Evolutionary conservation across 1,139 yeast genomes (phyloP).

Genomic region (Wickerhamiella pararugosa): DNA sequence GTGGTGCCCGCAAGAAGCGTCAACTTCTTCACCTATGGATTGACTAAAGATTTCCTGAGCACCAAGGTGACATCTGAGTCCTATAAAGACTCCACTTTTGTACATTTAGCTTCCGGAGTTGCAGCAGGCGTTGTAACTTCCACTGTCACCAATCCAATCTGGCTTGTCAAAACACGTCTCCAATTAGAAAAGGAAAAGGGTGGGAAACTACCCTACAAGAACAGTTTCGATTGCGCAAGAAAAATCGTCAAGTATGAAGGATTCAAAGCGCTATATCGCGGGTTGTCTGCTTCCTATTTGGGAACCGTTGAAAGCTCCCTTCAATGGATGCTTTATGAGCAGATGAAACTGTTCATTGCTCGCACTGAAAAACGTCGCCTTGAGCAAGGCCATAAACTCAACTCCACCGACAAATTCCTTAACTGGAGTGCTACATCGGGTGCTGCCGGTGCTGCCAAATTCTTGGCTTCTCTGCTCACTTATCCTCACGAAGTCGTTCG

Average conservation of each 20-base stretch:
- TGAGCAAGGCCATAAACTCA: conserved; percentile 27
- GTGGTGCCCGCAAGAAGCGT: conserved; percentile 98
- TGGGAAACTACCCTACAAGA: conserved; percentile 50
- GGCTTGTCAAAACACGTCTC: conserved; percentile 89
- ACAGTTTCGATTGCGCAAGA: conserved; percentile 71
- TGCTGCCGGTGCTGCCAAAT: conserved; percentile 93
- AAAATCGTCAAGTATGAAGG: conserved; percentile 70
- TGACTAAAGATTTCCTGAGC: conserved; percentile 62
- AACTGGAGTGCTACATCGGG: conserved; percentile 97
- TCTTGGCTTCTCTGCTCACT: conserved; percentile 80
- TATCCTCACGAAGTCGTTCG: conserved; percentile 97
- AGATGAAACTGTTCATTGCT: conserved; percentile 63
- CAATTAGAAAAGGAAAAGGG: conserved; percentile 55
- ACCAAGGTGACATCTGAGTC: conserved; percentile 20
- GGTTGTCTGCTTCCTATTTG: conserved; percentile 82
- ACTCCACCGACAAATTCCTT: conserved; percentile 46
- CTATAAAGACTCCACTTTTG: conserved; percentile 26
- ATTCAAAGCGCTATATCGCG: conserved; percentile 61
- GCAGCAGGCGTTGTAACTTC: conserved; percentile 90
- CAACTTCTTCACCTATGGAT: conserved; percentile 92
- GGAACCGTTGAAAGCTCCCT: conserved; percentile 89
- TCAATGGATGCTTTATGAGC: conserved; percentile 96
- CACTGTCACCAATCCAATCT: conserved; percentile 98
- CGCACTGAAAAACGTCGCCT: conserved; percentile 34
- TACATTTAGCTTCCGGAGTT: conserved; percentile 80